A percentile compares a stretch with the other conserved stretches of the same genome.
These are phyloP conservation scores for Geotrichum cucujoidarum DNA, from an alignment of 1,139 yeast genomes.

Conservation along the genomic window DNA sequence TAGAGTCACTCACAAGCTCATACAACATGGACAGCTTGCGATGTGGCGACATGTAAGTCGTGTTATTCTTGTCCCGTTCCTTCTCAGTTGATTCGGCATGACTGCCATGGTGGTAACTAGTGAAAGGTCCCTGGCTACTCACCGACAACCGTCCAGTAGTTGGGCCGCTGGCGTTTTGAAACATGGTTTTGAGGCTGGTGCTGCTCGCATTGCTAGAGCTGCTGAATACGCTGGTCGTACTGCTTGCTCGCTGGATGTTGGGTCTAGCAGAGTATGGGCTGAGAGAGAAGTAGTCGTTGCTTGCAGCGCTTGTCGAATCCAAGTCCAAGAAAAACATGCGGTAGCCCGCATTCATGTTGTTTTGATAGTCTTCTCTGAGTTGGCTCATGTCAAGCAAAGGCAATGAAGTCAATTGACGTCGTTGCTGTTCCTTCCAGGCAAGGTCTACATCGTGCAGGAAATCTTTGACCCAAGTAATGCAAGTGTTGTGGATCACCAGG, in stretches of 20 bases:
- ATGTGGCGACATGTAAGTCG: conserved; percentile 32
- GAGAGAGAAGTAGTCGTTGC: conserved; percentile 3
- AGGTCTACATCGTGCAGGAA: conserved; percentile 53
- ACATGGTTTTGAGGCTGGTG: conserved; percentile 1
- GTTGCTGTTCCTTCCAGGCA: conserved; percentile 59
- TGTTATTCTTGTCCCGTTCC: conserved; percentile 1
- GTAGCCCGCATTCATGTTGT: conserved; percentile 17
- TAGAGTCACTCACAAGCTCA: conserved; percentile 48
- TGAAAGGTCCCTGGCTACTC: neutral
- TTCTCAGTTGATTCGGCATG: neutral
- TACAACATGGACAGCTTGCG: conserved; percentile 38
- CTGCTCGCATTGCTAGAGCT: conserved; percentile 6
- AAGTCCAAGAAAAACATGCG: conserved; percentile 37
- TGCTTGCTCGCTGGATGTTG: conserved; percentile 5
- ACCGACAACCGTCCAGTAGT: conserved; percentile 23
- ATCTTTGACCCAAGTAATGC: conserved; percentile 65
- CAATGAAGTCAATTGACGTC: conserved; percentile 37
- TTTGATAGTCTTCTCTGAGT: conserved; percentile 27
- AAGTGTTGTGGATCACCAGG: conserved; percentile 61
- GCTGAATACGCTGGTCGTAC: conserved; percentile 10
- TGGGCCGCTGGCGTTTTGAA: conserved; percentile 1
- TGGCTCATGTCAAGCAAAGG: conserved; percentile 29
- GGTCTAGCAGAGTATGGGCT: conserved; percentile 5
- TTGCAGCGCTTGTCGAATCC: conserved; percentile 26
- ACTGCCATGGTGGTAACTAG: conserved; percentile 4